Evolutionary conservation across 768 basidiomycete genomes (phyloP).

Genomic region (Coprinellus micaceus): DNA sequence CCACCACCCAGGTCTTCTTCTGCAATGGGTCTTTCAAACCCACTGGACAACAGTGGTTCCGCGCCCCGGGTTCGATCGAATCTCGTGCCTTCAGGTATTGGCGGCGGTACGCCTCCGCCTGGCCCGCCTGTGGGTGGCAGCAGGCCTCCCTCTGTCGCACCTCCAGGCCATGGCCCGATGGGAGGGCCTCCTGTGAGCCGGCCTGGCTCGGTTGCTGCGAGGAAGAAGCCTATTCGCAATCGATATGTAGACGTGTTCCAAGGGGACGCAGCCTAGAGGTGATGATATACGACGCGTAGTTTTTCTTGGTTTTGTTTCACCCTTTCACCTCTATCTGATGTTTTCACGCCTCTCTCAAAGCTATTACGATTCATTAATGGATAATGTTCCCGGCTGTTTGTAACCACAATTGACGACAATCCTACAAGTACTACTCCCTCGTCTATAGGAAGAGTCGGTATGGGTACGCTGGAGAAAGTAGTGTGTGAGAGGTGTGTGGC

Average conservation of each 20-base stretch:
- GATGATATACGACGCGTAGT: conserved; percentile 5
- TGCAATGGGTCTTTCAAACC: conserved; percentile 54
- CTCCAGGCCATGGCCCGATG: conserved; percentile 26
- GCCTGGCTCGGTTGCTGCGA: conserved; percentile 46
- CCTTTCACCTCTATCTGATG: conserved; percentile 2
- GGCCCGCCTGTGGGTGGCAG: conserved; percentile 7
- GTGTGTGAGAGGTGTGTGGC: background rate
- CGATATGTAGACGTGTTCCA: conserved; percentile 93
- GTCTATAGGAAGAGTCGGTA: conserved; percentile 69
- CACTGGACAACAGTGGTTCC: conserved; percentile 46
- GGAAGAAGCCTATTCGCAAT: conserved; percentile 74
- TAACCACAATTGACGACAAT: background rate
- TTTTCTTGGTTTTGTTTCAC: conserved; percentile 11
- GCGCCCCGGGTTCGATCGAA: conserved; percentile 58
- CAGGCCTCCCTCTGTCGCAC: conserved; percentile 17
- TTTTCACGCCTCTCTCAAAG: background rate
- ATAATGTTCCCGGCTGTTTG: background rate
- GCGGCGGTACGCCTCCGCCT: background rate
- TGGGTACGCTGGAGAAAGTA: conserved; percentile 57
- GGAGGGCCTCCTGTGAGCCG: conserved; percentile 22
- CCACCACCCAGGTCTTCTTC: conserved; percentile 58
- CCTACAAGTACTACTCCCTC: background rate
- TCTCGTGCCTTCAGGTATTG: conserved; percentile 49
- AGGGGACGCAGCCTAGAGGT: conserved; percentile 32
- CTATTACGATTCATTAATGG: conserved; percentile 1